Evolutionary conservation across 2,329 filamentous ascomycete genomes (phyloP).

Genomic region (Tolypocladium amazonense): DNA sequence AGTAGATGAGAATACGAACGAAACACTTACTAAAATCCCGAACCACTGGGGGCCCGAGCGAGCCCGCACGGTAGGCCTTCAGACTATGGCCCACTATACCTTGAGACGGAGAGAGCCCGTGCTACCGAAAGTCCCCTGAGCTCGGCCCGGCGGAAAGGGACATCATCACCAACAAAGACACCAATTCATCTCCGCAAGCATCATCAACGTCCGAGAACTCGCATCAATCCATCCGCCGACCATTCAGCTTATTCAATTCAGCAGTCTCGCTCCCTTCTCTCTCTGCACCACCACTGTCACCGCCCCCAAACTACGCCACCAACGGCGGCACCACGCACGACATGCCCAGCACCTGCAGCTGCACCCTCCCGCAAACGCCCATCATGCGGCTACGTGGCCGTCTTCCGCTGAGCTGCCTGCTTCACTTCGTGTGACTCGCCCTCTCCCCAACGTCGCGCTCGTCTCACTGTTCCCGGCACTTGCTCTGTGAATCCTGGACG

Average conservation of each 20-base stretch:
- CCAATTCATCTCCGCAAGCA: not conserved
- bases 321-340: not conserved
- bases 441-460: not conserved
- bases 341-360: not conserved
- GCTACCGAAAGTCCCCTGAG: too few species aligned
- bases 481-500: not conserved
- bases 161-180: not conserved
- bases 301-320: not conserved
- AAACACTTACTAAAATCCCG: too few species aligned
- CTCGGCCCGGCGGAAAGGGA: not conserved
- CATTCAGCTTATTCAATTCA: not conserved
- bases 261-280: not conserved
- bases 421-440: not conserved
- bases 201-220: not conserved
- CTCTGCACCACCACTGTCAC: not conserved
- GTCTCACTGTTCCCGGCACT: not conserved
- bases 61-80: too few species aligned
- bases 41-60: too few species aligned
- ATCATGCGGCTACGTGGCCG: not conserved
- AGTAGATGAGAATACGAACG: too few species aligned
- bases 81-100: too few species aligned
- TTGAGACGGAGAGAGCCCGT: too few species aligned
- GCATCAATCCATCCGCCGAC: not conserved
- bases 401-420: not conserved
- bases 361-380: not conserved